Evolutionary conservation across 2,329 filamentous ascomycete genomes (phyloP).

Genomic region (Cordyceps fumosorosea): DNA sequence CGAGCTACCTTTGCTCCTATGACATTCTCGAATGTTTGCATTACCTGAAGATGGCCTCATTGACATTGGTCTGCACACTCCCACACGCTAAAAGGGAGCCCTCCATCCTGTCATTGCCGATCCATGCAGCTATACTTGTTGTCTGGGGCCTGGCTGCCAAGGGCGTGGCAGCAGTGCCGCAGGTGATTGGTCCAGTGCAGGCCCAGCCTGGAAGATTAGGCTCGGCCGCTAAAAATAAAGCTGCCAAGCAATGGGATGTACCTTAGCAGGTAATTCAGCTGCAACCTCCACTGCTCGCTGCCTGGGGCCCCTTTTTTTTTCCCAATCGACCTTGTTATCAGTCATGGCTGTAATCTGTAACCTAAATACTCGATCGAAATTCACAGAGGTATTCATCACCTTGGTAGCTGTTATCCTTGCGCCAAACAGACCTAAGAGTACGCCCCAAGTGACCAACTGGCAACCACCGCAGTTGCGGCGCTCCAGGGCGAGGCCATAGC

Average conservation of each 20-base stretch:
- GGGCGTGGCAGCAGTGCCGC: neutral
- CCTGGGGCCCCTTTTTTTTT: neutral
- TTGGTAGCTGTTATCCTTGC: too few relatives aligned
- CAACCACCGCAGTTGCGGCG: neutral
- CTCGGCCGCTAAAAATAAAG: neutral
- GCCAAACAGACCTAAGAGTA: too few relatives aligned
- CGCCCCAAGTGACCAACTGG: too few relatives aligned
- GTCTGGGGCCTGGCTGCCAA: neutral
- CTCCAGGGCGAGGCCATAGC: neutral
- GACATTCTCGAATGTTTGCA: neutral
- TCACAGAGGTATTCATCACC: too few relatives aligned
- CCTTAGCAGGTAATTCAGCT: too few relatives aligned
- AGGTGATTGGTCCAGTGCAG: neutral
- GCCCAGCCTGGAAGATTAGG: neutral
- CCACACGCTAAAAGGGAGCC: neutral
- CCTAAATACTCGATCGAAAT: too few relatives aligned
- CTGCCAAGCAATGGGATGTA: neutral
- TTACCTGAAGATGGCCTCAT: neutral
- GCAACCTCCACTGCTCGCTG: neutral
- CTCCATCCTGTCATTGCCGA: neutral
- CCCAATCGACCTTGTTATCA: too few relatives aligned
- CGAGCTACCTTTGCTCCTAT: neutral
- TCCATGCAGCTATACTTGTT: neutral
- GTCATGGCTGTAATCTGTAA: too few relatives aligned
- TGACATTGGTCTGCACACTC: neutral